Conservation (phyloP, 2,329 filamentous ascomycete species). For the Trichoderma brevicompactum region DNA sequence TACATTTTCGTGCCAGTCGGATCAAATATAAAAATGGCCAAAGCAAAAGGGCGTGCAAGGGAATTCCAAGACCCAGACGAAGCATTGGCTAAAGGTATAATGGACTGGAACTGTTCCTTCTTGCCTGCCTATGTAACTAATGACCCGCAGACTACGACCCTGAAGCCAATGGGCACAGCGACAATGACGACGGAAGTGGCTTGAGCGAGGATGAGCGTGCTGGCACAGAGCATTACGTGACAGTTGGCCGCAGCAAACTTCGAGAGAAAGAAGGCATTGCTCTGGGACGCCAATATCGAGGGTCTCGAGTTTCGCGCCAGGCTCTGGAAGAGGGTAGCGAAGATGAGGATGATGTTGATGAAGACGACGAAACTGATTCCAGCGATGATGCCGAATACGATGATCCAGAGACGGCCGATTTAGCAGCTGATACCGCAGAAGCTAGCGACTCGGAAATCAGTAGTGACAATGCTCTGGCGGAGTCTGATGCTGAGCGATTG, state of each 20-base stretch:
- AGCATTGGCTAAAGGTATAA: conserved; percentile 62
- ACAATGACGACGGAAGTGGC: conserved; percentile 56
- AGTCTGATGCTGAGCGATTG: conserved; percentile 83
- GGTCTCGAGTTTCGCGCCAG: conserved; percentile 73
- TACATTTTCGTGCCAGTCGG: conserved; percentile 26
- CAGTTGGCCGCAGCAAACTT: conserved; percentile 83
- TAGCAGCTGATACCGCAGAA: conserved; percentile 55
- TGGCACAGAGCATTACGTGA: conserved; percentile 85
- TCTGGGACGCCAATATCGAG: conserved; percentile 80
- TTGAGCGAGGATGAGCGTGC: conserved; percentile 56
- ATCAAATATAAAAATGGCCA: conserved; percentile 51
- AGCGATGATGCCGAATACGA: conserved; percentile 58
- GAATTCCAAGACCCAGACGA: conserved; percentile 67
- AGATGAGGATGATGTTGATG: conserved; percentile 55
- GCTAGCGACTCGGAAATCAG: conserved; percentile 65
- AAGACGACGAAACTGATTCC: conserved; percentile 49
- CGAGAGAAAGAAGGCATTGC: conserved; percentile 70
- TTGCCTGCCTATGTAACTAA: background rate
- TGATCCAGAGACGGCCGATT: conserved; percentile 60
- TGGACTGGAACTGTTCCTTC: background rate
- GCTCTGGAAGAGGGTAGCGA: conserved; percentile 63
- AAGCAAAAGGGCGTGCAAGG: conserved; percentile 58
- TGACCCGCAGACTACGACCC: conserved; percentile 74
- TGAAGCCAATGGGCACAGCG: conserved; percentile 66
- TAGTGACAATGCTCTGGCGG: conserved; percentile 73